Base-by-base conservation (phyloP, 73 alveolate species). In the Paramecium octaurelia region DNA sequence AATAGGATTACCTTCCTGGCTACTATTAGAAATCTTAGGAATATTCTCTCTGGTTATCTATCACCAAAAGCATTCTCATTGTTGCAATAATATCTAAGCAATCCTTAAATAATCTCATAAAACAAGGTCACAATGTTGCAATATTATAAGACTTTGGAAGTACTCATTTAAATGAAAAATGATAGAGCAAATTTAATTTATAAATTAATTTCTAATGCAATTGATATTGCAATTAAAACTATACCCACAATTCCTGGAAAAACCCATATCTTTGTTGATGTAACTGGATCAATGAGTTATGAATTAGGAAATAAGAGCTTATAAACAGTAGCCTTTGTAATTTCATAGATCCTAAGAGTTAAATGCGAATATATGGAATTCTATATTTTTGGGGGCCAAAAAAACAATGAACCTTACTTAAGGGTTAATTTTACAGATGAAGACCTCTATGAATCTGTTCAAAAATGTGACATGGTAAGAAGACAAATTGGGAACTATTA, bases 1-100 rank as follows among this genome's bases (percentile, higher is more conserved):
- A 92, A 76, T 42, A 34, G 68, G 58, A 40, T 93, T 11, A 95
- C 96, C 0, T 92, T 38, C 9, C 44, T 93, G 87, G 96, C 96
- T 27, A 57, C 44, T 70, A 35, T 93, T 8, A 58, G 95, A 58
- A 93, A 93, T 83, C 59, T 93, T 34, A 54, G 86, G 16, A 93
- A 93, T 68, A 76, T 93, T 18, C 34, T 92, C 7, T 4, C 93
- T 12, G 95, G 95, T 40, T 83, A 23, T 34, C 92, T 80, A 16
- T 12, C 68, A 2, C 59, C 57, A 18, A 69, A 92, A 34, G 58
- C 69, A 34, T 87, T 44, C 31, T 10, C 21, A 8, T 29, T 20
- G 6, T 86, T 85, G 8, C 9, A 23, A 34, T n/a, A 23, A 16
- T 42, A 18, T 7, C 12, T 86, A 20, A 29, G 70, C 20, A 58